Percentiles rank a stretch among this genome's conserved stretches.
Evolutionary conservation across 2,329 filamentous ascomycete species (phyloP).

Genomic region (Phialophora macrospora): DNA sequence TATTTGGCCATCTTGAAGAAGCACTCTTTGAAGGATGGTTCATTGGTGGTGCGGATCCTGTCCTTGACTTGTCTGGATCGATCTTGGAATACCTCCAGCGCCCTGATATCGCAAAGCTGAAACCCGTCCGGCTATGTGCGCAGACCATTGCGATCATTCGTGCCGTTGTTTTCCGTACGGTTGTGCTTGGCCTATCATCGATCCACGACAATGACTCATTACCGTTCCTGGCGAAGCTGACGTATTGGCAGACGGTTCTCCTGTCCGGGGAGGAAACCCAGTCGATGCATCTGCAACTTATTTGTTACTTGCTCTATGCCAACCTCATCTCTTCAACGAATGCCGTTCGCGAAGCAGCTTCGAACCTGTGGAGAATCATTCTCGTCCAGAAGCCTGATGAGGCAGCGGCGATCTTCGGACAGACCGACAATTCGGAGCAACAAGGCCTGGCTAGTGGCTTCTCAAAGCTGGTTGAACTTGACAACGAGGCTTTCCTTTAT

Average conservation of each 20-base stretch:
- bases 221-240: conserved; percentile 78
- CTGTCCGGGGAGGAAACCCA: conserved; percentile 77
- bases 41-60: conserved; percentile 78
- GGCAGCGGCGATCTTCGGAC: conserved; percentile 72
- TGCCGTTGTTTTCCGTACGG: conserved; percentile 75
- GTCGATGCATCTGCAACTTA: conserved; percentile 78
- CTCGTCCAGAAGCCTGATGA: conserved; percentile 91
- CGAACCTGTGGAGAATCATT: conserved; percentile 86
- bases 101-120: conserved; percentile 77
- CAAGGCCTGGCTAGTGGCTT: conserved; percentile 75
- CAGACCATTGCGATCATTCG: conserved; percentile 79
- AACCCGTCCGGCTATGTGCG: conserved; percentile 88
- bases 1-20: conserved; percentile 81
- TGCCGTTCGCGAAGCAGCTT: conserved; percentile 73
- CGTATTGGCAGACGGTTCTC: conserved; percentile 95
- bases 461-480: conserved; percentile 80
- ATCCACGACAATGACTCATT: conserved; percentile 73
- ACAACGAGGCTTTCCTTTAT: conserved; percentile 82
- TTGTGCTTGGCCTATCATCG: conserved; percentile 81
- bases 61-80: conserved; percentile 84
- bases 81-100: conserved; percentile 87
- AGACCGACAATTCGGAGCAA: conserved; percentile 72
- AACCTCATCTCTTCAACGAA: conserved; percentile 76
- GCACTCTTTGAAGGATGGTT: conserved; percentile 97
- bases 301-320: conserved; percentile 91